These are phyloP conservation scores for Chloromonas sp. DNA, from an alignment of 163 green algal genomes.

Conservation along the genomic window DNA sequence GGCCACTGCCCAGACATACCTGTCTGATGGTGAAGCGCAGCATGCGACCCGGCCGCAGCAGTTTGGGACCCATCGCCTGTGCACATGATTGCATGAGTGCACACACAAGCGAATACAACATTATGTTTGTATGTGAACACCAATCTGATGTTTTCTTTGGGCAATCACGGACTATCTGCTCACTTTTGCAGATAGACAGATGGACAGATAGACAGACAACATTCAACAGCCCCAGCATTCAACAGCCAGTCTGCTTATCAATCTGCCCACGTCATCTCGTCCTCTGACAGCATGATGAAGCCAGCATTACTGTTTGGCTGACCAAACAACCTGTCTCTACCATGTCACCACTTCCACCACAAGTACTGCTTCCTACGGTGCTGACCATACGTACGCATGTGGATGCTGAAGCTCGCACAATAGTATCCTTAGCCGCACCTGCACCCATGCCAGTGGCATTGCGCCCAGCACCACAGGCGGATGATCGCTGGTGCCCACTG, in stretches of 20 bases:
- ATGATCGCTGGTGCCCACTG: constrained; percentile 63
- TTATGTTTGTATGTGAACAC: no score
- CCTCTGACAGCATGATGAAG: no score
- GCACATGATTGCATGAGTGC: background rate
- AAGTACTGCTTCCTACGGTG: background rate
- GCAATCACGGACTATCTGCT: no score
- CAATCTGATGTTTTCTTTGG: no score
- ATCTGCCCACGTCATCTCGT: no score
- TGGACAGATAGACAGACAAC: no score
- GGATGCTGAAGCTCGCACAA: background rate
- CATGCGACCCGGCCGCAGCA: constrained; percentile 47
- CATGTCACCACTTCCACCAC: background rate
- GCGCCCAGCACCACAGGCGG: constrained; percentile 61
- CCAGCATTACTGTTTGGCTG: background rate
- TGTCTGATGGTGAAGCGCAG: constrained; percentile 57
- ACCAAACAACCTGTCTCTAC: background rate
- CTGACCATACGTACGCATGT: background rate
- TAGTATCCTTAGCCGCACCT: background rate
- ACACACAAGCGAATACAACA: no score
- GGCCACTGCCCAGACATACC: constrained; percentile 3
- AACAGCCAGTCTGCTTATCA: no score
- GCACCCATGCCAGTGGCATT: constrained; percentile 37
- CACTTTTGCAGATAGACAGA: no score
- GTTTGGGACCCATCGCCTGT: constrained; percentile 26
- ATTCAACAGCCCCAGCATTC: no score